Evolutionary conservation across 2,329 filamentous ascomycete species (phyloP), one percentile per base, ranked within the genome.

Genomic region (Fusarium sacchari): DNA sequence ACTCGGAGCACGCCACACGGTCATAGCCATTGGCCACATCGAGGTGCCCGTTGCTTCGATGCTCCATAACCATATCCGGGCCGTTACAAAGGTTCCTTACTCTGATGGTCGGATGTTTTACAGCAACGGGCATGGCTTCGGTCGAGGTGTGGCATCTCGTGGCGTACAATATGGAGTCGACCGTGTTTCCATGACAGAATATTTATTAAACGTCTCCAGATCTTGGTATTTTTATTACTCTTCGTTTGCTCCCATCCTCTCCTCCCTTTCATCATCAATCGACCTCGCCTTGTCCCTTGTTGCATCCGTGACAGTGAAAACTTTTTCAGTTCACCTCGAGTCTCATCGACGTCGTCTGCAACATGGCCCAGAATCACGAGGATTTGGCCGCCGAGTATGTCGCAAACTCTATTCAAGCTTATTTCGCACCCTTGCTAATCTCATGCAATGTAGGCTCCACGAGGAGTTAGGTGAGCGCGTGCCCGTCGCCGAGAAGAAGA

Each of bases 361-460:
- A 68, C 61, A 81, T 82, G 80, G 79, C 80, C 58, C 77, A 78
- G 59, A 80, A 79, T 58, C 80, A 81, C 76, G 79, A 82, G 72
- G 79, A 81, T 65, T 72, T 67, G 60, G 78, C 78, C 49, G 78
- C 77, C 59, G 79, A 81, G 80, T 82, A 80, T 64, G 80, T 77
- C 28, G 34, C 47, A 30, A 36, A 12, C 44, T 37, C 18, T 57
- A 52, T 69, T 66, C 60, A 70, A 70, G 46, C 52, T 65, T 55
- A 53, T 63, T 53, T 37, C 12, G 40, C 40, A 50, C 22, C 55
- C 46, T 63, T 64, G 69, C 67, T 71, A 42, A 75, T 52, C 50
- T 39, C 24, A 22, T 32, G n/a, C 47, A 49, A 28, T 26, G 18
- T 28, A 81, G 80, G 67, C 79, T 80, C 71, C 75, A 76, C 69